These are phyloP conservation scores for Psilocybe azurescens DNA, from an alignment of 768 basidiomycete species.

Conservation along the genomic window DNA sequence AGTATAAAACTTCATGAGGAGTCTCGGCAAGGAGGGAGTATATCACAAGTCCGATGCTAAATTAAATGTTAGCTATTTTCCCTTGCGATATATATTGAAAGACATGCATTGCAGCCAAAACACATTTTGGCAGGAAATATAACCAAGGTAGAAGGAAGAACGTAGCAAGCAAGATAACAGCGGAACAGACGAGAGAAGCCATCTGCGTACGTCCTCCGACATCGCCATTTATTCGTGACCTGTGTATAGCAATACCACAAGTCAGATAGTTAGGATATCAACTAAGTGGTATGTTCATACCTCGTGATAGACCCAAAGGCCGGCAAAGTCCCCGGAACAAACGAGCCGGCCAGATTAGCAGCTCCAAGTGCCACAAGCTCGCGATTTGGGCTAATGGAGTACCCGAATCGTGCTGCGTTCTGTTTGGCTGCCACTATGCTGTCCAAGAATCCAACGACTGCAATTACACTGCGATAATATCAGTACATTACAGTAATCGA, in stretches of 20 bases:
- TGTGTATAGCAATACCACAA: conserved; percentile 18
- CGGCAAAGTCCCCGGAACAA: conserved; percentile 89
- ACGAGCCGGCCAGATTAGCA: conserved; percentile 77
- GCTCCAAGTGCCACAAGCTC: conserved; percentile 94
- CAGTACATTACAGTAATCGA: neutral
- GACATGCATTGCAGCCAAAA: conserved; percentile 85
- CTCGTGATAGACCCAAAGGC: conserved; percentile 94
- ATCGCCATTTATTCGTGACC: conserved; percentile 89
- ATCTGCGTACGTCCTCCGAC: conserved; percentile 91
- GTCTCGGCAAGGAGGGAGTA: conserved; percentile 84
- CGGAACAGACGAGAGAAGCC: conserved; percentile 80
- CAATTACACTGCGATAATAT: conserved; percentile 58
- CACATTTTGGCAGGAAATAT: conserved; percentile 88
- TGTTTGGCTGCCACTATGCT: conserved; percentile 97
- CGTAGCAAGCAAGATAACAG: conserved; percentile 78
- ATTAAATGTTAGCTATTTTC: neutral
- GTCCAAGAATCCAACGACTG: conserved; percentile 91
- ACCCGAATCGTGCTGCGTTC: conserved; percentile 82
- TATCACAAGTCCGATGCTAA: conserved; percentile 83
- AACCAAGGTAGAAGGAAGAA: conserved; percentile 90
- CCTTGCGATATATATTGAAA: conserved; percentile 1
- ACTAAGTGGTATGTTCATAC: conserved; percentile 38
- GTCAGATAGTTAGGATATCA: neutral
- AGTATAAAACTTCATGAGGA: conserved; percentile 86
- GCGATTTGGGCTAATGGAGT: conserved; percentile 91